Conservation (phyloP, 345 rosid genomes). For the Acer saccharum region DNA sequence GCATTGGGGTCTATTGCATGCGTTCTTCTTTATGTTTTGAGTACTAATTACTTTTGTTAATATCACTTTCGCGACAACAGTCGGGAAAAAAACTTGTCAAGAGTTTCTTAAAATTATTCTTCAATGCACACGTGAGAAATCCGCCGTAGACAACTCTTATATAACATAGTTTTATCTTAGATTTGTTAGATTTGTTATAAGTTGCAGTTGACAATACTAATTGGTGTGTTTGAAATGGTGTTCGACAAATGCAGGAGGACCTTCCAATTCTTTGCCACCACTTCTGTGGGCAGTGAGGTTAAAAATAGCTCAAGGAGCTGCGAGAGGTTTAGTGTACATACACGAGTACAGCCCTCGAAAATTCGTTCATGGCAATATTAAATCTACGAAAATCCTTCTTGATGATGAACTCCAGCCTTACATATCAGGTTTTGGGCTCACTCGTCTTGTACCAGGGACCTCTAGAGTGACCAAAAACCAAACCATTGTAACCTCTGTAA, state of each 20-base stretch:
- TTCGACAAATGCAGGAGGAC: conserved; percentile 48
- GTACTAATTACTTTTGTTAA: not conserved
- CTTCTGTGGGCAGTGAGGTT: conserved; percentile 80
- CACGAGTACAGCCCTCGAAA: conserved; percentile 80
- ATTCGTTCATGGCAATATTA: conserved; percentile 76
- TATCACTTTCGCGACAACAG: not conserved
- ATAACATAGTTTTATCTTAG: too few species aligned
- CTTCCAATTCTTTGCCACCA: conserved; percentile 44
- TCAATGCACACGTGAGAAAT: not conserved
- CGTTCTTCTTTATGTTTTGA: not conserved
- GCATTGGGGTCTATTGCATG: not conserved
- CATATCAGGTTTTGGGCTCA: conserved; percentile 77
- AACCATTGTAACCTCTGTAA: conserved; percentile 37
- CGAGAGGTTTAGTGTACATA: conserved; percentile 80
- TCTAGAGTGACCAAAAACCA: conserved; percentile 44
- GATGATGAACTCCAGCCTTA: conserved; percentile 80
- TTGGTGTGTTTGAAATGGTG: too few species aligned
- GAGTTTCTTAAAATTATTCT: too few species aligned
- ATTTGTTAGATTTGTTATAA: not conserved
- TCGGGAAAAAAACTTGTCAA: too few species aligned
- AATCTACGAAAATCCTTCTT: conserved; percentile 82
- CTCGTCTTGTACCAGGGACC: conserved; percentile 52
- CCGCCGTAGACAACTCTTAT: not conserved
- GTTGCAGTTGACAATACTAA: not conserved
- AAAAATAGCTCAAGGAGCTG: conserved; percentile 84